These are phyloP conservation scores for Rutstroemia sp. DNA, from an alignment of 2,329 filamentous ascomycete genomes.

Conservation along the genomic window DNA sequence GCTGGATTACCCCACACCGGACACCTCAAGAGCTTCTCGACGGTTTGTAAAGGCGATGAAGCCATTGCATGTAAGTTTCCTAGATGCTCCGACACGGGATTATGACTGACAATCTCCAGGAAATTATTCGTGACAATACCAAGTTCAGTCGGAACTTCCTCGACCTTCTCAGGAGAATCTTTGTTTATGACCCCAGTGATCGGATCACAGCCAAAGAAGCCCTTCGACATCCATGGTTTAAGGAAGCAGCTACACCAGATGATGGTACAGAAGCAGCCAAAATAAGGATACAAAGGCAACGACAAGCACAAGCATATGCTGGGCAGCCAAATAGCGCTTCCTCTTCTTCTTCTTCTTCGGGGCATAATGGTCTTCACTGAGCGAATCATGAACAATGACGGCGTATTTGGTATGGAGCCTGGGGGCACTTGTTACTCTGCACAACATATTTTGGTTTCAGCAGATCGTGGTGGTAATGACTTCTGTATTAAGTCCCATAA, in stretches of 20 bases:
- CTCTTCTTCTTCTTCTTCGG: slow-evolving; percentile 7
- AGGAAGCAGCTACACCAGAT: slow-evolving; percentile 53
- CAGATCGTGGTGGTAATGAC: slow-evolving; percentile 11
- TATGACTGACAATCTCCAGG: slow-evolving; percentile 35
- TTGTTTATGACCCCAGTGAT: slow-evolving; percentile 58
- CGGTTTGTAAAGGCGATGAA: slow-evolving; percentile 70
- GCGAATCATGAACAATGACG: slow-evolving; percentile 25
- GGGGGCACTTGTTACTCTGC: slow-evolving; percentile 18
- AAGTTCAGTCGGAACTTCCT: slow-evolving; percentile 55
- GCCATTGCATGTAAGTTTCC: slow-evolving; percentile 46
- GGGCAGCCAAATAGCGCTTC: slow-evolving; percentile 8
- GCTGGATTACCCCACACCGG: slow-evolving; percentile 56
- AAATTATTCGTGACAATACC: slow-evolving; percentile 55
- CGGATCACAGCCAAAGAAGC: slow-evolving; percentile 62
- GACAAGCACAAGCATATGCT: slow-evolving; percentile 8
- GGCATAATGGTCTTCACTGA: slow-evolving; percentile 25
- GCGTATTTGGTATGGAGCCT: slow-evolving; percentile 21
- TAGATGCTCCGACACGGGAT: not conserved
- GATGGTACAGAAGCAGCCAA: slow-evolving; percentile 63
- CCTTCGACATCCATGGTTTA: slow-evolving; percentile 61
- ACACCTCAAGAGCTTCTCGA: slow-evolving; percentile 57
- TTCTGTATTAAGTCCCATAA: slow-evolving; percentile 11
- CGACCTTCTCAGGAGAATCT: slow-evolving; percentile 58
- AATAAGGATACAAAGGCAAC: slow-evolving; percentile 38
- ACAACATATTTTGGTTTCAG: slow-evolving; percentile 10